These are phyloP conservation scores for Fraxinus nigra DNA, from an alignment of 305 asterid genomes.

Conservation along the genomic window DNA sequence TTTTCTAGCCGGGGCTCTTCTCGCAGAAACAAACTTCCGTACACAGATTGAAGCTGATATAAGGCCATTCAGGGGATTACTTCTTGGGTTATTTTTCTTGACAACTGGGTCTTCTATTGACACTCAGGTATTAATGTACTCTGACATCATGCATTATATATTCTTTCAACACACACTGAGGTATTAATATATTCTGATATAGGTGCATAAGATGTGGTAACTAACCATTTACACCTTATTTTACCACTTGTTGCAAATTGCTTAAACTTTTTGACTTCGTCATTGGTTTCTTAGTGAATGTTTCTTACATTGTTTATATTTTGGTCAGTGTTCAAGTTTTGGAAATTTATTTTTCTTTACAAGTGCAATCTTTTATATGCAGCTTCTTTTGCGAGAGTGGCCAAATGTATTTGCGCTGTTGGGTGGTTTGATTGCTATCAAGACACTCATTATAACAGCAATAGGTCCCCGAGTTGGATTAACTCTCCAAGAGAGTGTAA, in stretches of 20 bases:
- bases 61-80: constrained; percentile 96
- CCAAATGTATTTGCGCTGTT: constrained; percentile 92
- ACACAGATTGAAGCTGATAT: constrained; percentile 99
- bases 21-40: constrained; percentile 96
- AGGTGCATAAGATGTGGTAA: constrained; percentile 8
- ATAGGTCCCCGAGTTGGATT: constrained; percentile 94
- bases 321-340: constrained; percentile 1
- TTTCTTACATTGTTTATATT: not conserved
- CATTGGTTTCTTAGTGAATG: not conserved
- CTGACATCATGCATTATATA: not conserved
- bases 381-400: constrained; percentile 99
- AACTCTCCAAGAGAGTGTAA: constrained; percentile 80
- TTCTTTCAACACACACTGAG: not conserved
- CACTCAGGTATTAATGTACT: constrained; percentile 61
- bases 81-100: constrained; percentile 92
- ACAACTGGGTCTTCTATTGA: constrained; percentile 97
- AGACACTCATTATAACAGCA: constrained; percentile 89
- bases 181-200: not conserved
- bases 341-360: constrained; percentile 21
- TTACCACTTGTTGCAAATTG: not conserved
- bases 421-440: constrained; percentile 88
- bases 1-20: constrained; percentile 89
- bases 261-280: not conserved
- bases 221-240: not conserved
- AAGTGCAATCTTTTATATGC: constrained; percentile 30